A percentile compares a stretch with the other conserved stretches of the same genome.
Evolutionary conservation across 2,329 filamentous ascomycete species (phyloP).

Genomic region (Aspergillus japonicus): DNA sequence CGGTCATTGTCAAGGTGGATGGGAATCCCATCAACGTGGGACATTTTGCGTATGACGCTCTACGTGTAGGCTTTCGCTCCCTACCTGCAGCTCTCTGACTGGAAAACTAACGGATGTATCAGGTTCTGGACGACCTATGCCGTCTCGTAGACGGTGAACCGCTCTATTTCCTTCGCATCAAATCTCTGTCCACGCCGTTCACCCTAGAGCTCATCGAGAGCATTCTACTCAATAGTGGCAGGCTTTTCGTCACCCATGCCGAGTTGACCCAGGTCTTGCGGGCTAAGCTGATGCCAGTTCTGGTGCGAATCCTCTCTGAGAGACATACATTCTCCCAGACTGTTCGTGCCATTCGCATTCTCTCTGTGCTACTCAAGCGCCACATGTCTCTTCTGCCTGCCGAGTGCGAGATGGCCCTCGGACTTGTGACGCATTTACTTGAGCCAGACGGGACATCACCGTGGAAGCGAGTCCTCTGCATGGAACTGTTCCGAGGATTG

Average conservation of each 20-base stretch:
- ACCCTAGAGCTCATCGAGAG: constrained; percentile 91
- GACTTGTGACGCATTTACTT: constrained; percentile 77
- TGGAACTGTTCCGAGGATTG: constrained; percentile 85
- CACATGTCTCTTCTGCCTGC: constrained; percentile 71
- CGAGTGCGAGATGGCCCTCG: constrained; percentile 80
- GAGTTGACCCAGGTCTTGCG: constrained; percentile 80
- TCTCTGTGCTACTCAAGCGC: constrained; percentile 76
- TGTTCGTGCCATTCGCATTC: constrained; percentile 75
- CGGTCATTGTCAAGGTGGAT: constrained; percentile 66
- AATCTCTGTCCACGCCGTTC: constrained; percentile 75
- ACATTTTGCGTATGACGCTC: constrained; percentile 80
- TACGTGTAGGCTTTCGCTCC: constrained; percentile 54
- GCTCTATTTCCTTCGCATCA: constrained; percentile 77
- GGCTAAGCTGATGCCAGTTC: constrained; percentile 75
- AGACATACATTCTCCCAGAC: constrained; percentile 77
- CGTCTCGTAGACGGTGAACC: constrained; percentile 81
- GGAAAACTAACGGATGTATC: constrained; percentile 14
- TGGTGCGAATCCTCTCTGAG: constrained; percentile 74
- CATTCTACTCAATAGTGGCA: constrained; percentile 79
- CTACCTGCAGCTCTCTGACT: not conserved
- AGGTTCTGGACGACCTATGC: constrained; percentile 87
- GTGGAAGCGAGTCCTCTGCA: constrained; percentile 87
- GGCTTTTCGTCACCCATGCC: constrained; percentile 71
- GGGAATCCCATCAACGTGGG: constrained; percentile 66
- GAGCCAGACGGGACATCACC: constrained; percentile 74